phyloP scores from a whole-genome alignment of 805 yeast species.

The Lipomyces starkeyi region DNA sequence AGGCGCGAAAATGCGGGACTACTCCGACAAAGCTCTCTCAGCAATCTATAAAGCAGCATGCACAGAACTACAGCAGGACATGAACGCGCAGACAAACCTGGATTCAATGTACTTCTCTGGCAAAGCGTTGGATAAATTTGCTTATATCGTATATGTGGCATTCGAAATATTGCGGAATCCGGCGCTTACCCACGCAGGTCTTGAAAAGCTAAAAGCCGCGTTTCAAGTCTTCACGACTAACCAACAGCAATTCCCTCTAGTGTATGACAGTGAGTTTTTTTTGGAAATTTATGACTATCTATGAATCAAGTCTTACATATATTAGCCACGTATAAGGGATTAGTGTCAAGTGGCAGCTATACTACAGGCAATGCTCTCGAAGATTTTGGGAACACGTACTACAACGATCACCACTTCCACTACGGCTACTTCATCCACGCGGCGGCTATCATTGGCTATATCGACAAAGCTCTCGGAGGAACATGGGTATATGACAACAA shows the following conservation, averaged over 20 bases:
- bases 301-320: not conserved
- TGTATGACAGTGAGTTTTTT: slow-evolving; percentile 65
- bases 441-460: slow-evolving; percentile 74
- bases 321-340: slow-evolving; percentile 51
- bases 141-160: slow-evolving; percentile 78
- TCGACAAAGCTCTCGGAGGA: slow-evolving; percentile 63
- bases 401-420: slow-evolving; percentile 88
- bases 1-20: slow-evolving; percentile 43
- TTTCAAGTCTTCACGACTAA: slow-evolving; percentile 71
- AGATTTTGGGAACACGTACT: slow-evolving; percentile 80
- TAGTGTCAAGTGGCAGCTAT: slow-evolving; percentile 56
- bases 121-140: slow-evolving; percentile 86
- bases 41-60: slow-evolving; percentile 57
- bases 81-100: slow-evolving; percentile 62
- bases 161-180: slow-evolving; percentile 67
- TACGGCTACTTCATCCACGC: slow-evolving; percentile 84
- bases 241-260: slow-evolving; percentile 71
- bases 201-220: slow-evolving; percentile 68
- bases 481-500: slow-evolving; percentile 56
- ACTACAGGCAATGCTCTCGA: slow-evolving; percentile 51
- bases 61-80: slow-evolving; percentile 60
- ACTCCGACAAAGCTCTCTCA: slow-evolving; percentile 45
- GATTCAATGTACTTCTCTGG: slow-evolving; percentile 94
- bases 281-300: not conserved
- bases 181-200: slow-evolving; percentile 55